Base-by-base conservation (phyloP, 2,329 filamentous ascomycete species). In the Colletotrichum sidae region DNA sequence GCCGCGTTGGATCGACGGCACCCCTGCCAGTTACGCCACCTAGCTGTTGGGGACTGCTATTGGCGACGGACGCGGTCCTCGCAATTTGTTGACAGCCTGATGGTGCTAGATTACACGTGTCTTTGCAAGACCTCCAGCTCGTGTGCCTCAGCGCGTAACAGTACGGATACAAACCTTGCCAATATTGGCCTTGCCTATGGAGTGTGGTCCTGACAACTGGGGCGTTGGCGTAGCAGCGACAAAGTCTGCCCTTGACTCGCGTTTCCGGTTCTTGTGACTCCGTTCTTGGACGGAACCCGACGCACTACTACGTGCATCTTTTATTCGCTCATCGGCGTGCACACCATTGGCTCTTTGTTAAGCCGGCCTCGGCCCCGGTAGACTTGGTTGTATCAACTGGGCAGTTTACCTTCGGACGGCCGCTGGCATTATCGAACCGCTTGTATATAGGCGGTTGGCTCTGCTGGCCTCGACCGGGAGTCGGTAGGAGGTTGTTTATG, bases 231-330 rank as follows among this genome's bases (percentile, higher is more conserved):
- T 57, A 53, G 37, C 47, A 15, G 39, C 41, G 15, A 45, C 47
- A 38, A 15, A 13, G 15, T 58, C 15, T 35, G 17, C 47, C 49
- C 63, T 63, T 63, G 63, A 63, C 58, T 66, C 63, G 38, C 47
- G 58, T 63, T 34, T 53, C 41, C 15, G 33, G 13, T 42, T 53
- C 12, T n/a, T n/a, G n/a, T n/a, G n/a, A n/a, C n/a, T n/a, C n/a
- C n/a, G 13, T 42, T 53, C 12, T 37, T 47, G 15, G 55, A 49
- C 34, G 46, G 39, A 45, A 51, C 51, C 38, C 11, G 35, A 4
- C 37, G 15, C 11, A 10, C 17, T 38, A 39, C 13, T 38, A 12
- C n/a, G 42, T 34, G 38, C 38, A 15, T 47, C 25, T 51, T 17
- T 37, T 46, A 60, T 58, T 56, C 62, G 39, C 60, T 64, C 57